Evolutionary conservation across 2,329 filamentous ascomycete species (phyloP).

Genomic region (Fusarium burgessii): DNA sequence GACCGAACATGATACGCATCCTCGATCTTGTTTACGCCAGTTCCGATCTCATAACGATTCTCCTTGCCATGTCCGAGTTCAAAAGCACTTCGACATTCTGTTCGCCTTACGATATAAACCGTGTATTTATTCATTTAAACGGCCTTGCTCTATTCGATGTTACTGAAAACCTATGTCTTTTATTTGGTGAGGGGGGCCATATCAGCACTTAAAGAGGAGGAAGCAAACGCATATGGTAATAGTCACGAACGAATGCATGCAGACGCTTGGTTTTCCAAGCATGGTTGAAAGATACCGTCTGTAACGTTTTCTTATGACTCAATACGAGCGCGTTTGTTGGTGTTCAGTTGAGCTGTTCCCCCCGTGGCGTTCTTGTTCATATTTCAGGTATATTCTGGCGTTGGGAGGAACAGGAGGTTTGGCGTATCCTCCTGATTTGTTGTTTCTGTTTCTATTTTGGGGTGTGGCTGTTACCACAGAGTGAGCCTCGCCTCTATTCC

Average conservation of each 20-base stretch:
- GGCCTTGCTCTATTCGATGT: conserved; percentile 36
- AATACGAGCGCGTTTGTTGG: not conserved
- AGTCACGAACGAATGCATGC: not conserved
- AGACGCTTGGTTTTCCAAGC: not conserved
- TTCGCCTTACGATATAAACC: conserved; percentile 39
- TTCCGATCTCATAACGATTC: conserved; percentile 24
- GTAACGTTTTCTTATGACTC: not conserved
- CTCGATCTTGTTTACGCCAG: conserved; percentile 1
- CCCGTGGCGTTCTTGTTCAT: conserved; percentile 38
- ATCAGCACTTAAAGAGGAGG: conserved; percentile 6
- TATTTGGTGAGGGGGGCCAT: not conserved
- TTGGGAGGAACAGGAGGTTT: conserved; percentile 31
- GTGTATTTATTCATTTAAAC: conserved; percentile 34
- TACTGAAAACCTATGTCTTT: conserved; percentile 27
- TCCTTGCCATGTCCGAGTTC: conserved; percentile 22
- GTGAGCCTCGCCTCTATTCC: not conserved
- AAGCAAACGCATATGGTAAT: not conserved
- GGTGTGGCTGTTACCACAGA: conserved; percentile 19
- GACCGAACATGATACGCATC: conserved; percentile 54
- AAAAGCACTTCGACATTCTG: conserved; percentile 18
- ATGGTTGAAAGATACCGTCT: conserved; percentile 6
- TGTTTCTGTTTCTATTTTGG: conserved; percentile 6
- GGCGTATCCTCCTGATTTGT: conserved; percentile 18
- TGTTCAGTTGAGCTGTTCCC: conserved; percentile 7
- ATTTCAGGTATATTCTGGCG: conserved; percentile 39